A percentile compares a stretch with the other conserved stretches of the same genome.
These are phyloP conservation scores for Candida loeiensis DNA, from an alignment of 805 yeast genomes.

Conservation along the genomic window DNA sequence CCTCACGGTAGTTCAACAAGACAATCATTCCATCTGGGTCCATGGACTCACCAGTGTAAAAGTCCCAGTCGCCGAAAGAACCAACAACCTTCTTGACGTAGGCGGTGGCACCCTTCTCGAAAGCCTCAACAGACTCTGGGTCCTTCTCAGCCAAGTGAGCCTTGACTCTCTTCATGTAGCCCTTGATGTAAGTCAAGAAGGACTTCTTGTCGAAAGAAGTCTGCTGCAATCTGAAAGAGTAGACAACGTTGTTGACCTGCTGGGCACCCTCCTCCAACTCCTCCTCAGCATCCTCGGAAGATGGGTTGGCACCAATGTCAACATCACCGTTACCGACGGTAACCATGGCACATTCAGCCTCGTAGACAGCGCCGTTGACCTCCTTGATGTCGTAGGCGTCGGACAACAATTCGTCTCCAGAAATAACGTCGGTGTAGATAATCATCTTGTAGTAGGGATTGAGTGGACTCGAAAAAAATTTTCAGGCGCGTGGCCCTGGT, in stretches of 20 bases:
- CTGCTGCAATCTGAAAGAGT: constrained; percentile 97
- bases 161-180: constrained; percentile 97
- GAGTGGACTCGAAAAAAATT: constrained; percentile 7
- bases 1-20: constrained; percentile 99
- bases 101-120: constrained; percentile 96
- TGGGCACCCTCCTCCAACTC: constrained; percentile 80
- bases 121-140: constrained; percentile 83
- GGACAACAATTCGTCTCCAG: constrained; percentile 94
- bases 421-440: constrained; percentile 66
- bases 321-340: constrained; percentile 86
- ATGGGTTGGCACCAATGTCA: constrained; percentile 99
- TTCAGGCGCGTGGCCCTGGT: constrained; percentile 5
- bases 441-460: constrained; percentile 28
- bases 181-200: constrained; percentile 93
- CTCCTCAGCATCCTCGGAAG: constrained; percentile 92
- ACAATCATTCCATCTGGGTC: constrained; percentile 99
- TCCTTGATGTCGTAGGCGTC: constrained; percentile 89
- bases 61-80: constrained; percentile 98
- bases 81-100: constrained; percentile 95
- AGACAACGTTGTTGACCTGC: constrained; percentile 95
- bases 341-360: constrained; percentile 94
- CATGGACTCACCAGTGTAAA: constrained; percentile 99
- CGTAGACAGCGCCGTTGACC: constrained; percentile 91
- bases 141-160: constrained; percentile 80
- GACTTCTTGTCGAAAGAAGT: constrained; percentile 98